Conservation (phyloP, 148 eudicot species). For the Rhododendron ovatum region DNA sequence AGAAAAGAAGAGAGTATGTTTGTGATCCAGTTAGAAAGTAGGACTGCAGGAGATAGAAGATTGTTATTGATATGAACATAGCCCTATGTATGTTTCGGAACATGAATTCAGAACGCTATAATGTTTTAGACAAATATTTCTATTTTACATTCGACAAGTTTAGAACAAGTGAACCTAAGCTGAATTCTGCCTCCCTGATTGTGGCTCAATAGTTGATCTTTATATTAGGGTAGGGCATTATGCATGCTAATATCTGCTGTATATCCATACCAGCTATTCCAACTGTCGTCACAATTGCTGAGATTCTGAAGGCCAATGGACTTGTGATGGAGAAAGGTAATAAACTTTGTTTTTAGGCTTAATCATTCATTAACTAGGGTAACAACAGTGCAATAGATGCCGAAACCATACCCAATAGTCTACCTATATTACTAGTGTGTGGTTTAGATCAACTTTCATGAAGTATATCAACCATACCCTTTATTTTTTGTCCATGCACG, state of each 20-base stretch:
- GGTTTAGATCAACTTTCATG: neutral
- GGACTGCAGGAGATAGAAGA: neutral
- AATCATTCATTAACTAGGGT: neutral
- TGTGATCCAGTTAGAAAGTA: neutral
- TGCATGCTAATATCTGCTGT: neutral
- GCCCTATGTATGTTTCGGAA: neutral
- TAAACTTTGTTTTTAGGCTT: neutral
- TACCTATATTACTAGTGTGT: neutral
- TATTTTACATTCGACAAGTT: neutral
- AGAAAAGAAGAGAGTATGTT: neutral
- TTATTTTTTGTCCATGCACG: neutral
- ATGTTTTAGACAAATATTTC: neutral
- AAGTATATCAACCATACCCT: neutral
- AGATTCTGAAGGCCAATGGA: constrained; percentile 48
- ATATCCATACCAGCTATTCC: constrained; percentile 39
- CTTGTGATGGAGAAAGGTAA: constrained; percentile 38
- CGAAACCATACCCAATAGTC: neutral
- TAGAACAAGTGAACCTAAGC: neutral
- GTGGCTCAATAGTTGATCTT: neutral
- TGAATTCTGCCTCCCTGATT: neutral
- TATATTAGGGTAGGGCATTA: neutral
- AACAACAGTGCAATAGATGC: neutral
- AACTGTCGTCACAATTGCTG: constrained; percentile 43
- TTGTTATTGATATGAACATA: neutral
- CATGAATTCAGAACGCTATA: neutral